Evolutionary conservation across 2,329 filamentous ascomycete species (phyloP), one percentile per base, ranked within the genome.

Genomic region (Cladophialophora yegresii): DNA sequence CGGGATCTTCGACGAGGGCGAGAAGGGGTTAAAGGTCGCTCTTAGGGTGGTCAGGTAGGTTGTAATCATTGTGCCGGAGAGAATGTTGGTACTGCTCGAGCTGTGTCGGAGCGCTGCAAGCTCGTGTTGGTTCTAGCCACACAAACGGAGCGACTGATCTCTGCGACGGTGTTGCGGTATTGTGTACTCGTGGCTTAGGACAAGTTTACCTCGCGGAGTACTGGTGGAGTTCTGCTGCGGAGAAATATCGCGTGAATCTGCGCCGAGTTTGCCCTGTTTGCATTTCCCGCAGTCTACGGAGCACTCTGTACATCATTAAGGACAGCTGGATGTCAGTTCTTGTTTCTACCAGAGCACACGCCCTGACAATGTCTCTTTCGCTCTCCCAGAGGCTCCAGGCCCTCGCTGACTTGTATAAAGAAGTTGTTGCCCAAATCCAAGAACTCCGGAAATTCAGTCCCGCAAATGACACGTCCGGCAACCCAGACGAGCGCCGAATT

Each of bases 11-110:
- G 91, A 88, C 75, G 85, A 83, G 26, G 84, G 79, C 30, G 87
- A 89, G 85, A 98, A 98, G 45, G 95, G 93, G 79, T 96, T 96
- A 87, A 98, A 97, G 76, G 87, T 87, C 70, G 92, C 89, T 73
- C 85, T 87, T 73, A 98, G 87, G 76, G 92, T 87, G 76, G 92
- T 93, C 69, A 81, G 47, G 61, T 71, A 71, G 3, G 67, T 70
- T 10, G 70, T 71, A 54, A 65, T 67, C 71, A 72, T 72, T 32
- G 50, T 68, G 58, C n/a, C 8, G 49, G 16, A 16, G 10, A 28
- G n/a, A 10, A 7, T 12, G 33, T 13, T 12, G 20, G 47, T 50
- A 32, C 20, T n/a, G 28, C 3, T 54, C 51, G 5, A 33, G 51
- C 51, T 54, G 23, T 6, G 23, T 16, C n/a, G n/a, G 36, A 6